Evolutionary conservation across 257 asterid genomes (phyloP).

Genomic region (Solanum etuberosum): DNA sequence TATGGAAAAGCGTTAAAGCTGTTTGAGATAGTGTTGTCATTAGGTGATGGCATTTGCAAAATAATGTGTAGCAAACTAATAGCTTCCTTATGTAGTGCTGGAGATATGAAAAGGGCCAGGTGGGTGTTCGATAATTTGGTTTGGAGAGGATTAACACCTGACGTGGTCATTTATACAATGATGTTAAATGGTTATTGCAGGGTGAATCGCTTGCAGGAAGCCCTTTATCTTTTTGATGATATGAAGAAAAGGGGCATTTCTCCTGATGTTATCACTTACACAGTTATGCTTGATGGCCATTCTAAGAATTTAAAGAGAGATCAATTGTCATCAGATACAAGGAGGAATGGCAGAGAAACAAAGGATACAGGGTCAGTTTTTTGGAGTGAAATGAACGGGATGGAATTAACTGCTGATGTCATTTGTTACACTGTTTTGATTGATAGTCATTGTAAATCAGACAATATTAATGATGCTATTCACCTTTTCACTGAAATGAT

Average conservation of each 20-base stretch:
- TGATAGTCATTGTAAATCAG: constrained; percentile 59
- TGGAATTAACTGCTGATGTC: constrained; percentile 46
- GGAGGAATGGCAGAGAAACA: background rate
- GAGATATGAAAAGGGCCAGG: constrained; percentile 53
- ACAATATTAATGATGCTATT: constrained; percentile 50
- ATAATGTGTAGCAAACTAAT: constrained; percentile 37
- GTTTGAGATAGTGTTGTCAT: constrained; percentile 25
- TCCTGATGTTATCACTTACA: constrained; percentile 66
- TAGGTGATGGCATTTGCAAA: constrained; percentile 32
- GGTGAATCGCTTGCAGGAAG: constrained; percentile 36
- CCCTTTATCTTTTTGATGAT: constrained; percentile 39
- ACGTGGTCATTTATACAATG: constrained; percentile 47
- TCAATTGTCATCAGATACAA: constrained; percentile 1
- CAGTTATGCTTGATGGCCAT: constrained; percentile 58
- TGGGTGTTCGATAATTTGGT: constrained; percentile 45
- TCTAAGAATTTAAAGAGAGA: constrained; percentile 25
- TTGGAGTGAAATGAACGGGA: constrained; percentile 37
- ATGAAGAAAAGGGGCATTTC: constrained; percentile 57
- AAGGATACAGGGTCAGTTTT: constrained; percentile 2
- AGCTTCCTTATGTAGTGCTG: constrained; percentile 51
- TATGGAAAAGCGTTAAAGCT: constrained; percentile 26
- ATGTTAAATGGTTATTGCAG: constrained; percentile 76
- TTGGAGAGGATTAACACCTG: constrained; percentile 45
- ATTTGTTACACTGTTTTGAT: constrained; percentile 62
- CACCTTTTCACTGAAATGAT: constrained; percentile 52